Evolutionary conservation across 805 yeast species (phyloP), one percentile per base, ranked within the genome.

Genomic region (Saccharomycopsis vini): DNA sequence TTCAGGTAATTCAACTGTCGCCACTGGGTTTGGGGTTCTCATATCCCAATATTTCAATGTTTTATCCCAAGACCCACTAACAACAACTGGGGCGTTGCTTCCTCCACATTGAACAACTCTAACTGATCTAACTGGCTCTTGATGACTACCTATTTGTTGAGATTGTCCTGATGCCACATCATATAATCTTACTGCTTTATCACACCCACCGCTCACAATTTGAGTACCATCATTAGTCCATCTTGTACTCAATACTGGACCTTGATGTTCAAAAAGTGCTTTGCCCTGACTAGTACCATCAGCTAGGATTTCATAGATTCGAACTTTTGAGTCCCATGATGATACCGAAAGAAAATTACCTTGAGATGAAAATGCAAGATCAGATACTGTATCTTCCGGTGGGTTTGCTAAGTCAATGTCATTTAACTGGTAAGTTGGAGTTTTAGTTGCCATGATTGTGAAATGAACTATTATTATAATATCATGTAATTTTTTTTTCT

Each of bases 41-140:
- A 84, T 70, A 63, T 92, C 97, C 98, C 98, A 90, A 63, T 92
- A 92, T 59, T 77, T 79, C 50, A 92, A 64, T 1, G 97, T 87
- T 64, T 87, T 88, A 63, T 92, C 98, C 97, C 97, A 92, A 5
- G 96, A 86, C 5, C 95, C 96, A 36, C 89, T 77, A 3, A 88
- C 97, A 22, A 90, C 77, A 51, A 85, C 85, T 23, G 66, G 69
- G 1, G 87, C 75, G 54, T 83, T 84, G 6, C 79, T 68, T n/a
- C 89, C 87, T 0, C 95, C 95, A 58, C 89, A 81, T 49, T 80
- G 81, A 9, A 86, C 95, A 49, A 73, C 78, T 44, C 95, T 68
- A 19, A 90, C 83, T 12, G 74, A 60, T 44, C 72, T 75, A 3
- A 92, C 94, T 0, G 95, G 72, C 3, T 80, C 86, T 58, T 81